A percentile compares a stretch with the other conserved stretches of the same genome.
Evolutionary conservation across 495 filamentous ascomycete genomes (phyloP).

Genomic region (Tuber indicum): DNA sequence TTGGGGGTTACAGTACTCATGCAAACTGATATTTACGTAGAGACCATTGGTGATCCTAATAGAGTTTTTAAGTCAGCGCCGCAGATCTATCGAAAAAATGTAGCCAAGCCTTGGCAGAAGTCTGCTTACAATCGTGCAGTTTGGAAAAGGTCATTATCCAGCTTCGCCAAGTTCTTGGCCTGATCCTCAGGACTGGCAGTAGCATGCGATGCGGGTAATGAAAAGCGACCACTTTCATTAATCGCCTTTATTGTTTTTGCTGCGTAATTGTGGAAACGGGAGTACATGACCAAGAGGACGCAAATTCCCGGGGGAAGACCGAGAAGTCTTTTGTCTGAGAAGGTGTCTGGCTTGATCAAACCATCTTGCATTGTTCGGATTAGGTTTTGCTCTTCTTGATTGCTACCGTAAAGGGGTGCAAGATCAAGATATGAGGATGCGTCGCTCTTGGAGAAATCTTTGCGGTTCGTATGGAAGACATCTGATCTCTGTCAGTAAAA

Average conservation of each 20-base stretch:
- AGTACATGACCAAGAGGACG: slow-evolving; percentile 46
- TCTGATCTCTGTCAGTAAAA: slow-evolving; percentile 40
- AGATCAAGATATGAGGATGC: slow-evolving; percentile 56
- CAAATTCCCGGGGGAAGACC: slow-evolving; percentile 49
- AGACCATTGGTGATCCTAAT: slow-evolving; percentile 43
- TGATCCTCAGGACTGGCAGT: not conserved
- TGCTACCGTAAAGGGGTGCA: slow-evolving; percentile 52
- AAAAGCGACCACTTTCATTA: slow-evolving; percentile 47
- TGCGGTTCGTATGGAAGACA: slow-evolving; percentile 49
- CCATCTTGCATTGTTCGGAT: slow-evolving; percentile 49
- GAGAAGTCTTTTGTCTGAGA: slow-evolving; percentile 48
- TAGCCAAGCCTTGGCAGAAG: not conserved
- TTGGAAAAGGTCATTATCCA: slow-evolving; percentile 47
- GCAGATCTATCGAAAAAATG: not conserved
- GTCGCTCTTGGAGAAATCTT: slow-evolving; percentile 46
- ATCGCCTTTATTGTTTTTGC: slow-evolving; percentile 42
- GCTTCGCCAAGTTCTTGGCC: slow-evolving; percentile 4
- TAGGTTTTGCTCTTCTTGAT: slow-evolving; percentile 45
- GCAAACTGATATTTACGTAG: slow-evolving; percentile 43
- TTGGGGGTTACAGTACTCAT: slow-evolving; percentile 40
- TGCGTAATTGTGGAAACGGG: slow-evolving; percentile 47
- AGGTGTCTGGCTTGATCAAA: slow-evolving; percentile 52
- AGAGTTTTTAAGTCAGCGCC: not conserved
- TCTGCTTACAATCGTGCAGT: slow-evolving; percentile 43
- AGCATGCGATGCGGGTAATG: slow-evolving; percentile 1